Conservation (phyloP, 1,139 yeast genomes). For the Suhomyces panamericanus region DNA sequence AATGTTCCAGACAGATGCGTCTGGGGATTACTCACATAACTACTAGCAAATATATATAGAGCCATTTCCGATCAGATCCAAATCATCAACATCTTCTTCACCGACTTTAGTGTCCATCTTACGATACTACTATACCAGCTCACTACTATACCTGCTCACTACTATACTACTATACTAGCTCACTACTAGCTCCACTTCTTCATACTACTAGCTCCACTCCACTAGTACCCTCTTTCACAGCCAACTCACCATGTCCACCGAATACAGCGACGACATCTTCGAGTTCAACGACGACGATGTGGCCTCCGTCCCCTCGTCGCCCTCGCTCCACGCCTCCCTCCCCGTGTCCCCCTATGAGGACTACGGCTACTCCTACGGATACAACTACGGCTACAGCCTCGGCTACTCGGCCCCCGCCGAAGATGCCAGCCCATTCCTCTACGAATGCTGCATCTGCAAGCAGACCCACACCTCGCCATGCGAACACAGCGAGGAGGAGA, state of each 20-base stretch:
- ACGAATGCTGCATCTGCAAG: slow-evolving; percentile 26
- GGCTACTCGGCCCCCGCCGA: slow-evolving; percentile 9
- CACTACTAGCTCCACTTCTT: too few relatives aligned
- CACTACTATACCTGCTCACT: too few relatives aligned
- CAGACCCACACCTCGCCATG: slow-evolving; percentile 18
- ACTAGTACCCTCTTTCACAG: too few relatives aligned
- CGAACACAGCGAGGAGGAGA: slow-evolving; percentile 16
- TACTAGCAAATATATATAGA: slow-evolving; percentile 10
- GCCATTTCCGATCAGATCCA: slow-evolving; percentile 1
- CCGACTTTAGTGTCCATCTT: too few relatives aligned
- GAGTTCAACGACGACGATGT: slow-evolving; percentile 19
- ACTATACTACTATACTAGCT: too few relatives aligned
- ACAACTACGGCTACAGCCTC: slow-evolving; percentile 8
- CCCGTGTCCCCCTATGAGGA: slow-evolving; percentile 10
- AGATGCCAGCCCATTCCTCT: slow-evolving; percentile 16
- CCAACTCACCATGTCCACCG: slow-evolving; percentile 2
- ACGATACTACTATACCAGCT: too few relatives aligned
- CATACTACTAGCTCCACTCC: too few relatives aligned
- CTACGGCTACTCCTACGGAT: slow-evolving; percentile 12
- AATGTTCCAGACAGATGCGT: slow-evolving; percentile 1
- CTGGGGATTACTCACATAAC: slow-evolving; percentile 14
- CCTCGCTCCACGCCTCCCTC: slow-evolving; percentile 14
- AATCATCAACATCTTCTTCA: too few relatives aligned
- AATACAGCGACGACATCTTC: slow-evolving; percentile 19
- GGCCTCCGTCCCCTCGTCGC: slow-evolving; percentile 16